phyloP scores from a whole-genome alignment of 805 yeast species.

The Barnettozyma californica region DNA sequence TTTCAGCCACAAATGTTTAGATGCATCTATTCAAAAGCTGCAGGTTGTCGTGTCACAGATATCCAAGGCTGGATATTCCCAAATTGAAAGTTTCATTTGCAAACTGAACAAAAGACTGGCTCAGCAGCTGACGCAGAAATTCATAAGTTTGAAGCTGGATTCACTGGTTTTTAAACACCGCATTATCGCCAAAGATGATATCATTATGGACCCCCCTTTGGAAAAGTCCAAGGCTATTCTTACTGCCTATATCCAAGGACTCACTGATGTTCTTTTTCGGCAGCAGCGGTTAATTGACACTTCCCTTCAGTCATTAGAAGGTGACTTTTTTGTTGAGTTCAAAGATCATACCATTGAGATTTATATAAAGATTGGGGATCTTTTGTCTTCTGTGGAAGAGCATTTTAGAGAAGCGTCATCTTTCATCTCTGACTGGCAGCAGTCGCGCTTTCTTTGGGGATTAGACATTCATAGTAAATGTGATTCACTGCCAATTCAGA shows the following conservation, averaged over 20 bases:
- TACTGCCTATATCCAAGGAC: constrained; percentile 23
- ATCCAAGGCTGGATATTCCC: constrained; percentile 32
- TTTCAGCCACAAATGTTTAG: constrained; percentile 21
- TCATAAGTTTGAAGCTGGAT: constrained; percentile 9
- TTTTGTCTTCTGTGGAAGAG: constrained; percentile 29
- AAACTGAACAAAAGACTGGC: constrained; percentile 30
- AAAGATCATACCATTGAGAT: constrained; percentile 3
- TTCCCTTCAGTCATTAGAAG: constrained; percentile 16
- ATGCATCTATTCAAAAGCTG: constrained; percentile 19
- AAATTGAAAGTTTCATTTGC: constrained; percentile 28
- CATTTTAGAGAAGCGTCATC: constrained; percentile 25
- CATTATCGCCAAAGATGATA: constrained; percentile 31
- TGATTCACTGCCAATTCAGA: constrained; percentile 28
- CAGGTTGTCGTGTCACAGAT: constrained; percentile 34
- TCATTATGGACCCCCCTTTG: constrained; percentile 38
- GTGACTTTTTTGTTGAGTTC: constrained; percentile 5
- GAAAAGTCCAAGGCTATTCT: constrained; percentile 31
- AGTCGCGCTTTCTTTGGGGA: constrained; percentile 57
- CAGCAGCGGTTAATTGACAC: constrained; percentile 25
- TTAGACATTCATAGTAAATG: constrained; percentile 38
- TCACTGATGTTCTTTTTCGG: constrained; percentile 16
- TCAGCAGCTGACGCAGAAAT: constrained; percentile 27
- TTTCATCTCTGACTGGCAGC: constrained; percentile 48
- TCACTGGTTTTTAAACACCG: constrained; percentile 25
- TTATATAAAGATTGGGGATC: constrained; percentile 15